A percentile compares a stretch with the other conserved stretches of the same genome.
These are phyloP conservation scores for Tetratostichococcus sp. DNA, from an alignment of 139 green algal genomes.

Conservation along the genomic window DNA sequence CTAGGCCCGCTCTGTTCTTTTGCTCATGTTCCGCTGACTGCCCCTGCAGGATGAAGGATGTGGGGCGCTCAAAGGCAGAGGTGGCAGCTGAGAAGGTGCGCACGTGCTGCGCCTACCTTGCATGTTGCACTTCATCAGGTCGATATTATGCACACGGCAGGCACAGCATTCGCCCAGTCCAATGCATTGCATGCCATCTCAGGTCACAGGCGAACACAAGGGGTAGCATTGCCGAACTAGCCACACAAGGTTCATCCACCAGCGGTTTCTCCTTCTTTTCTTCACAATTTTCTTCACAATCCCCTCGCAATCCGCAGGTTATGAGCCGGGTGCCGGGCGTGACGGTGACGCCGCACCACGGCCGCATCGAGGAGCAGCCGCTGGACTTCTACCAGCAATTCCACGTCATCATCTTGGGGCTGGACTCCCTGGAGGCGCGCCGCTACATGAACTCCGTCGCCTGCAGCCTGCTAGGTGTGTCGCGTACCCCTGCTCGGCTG, in stretches of 20 bases:
- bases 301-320: slow-evolving; percentile 32
- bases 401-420: slow-evolving; percentile 89
- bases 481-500: background rate
- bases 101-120: no score
- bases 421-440: slow-evolving; percentile 96
- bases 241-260: no score
- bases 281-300: background rate
- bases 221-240: no score
- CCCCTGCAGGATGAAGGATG: slow-evolving; percentile 75
- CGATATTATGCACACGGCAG: no score
- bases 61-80: slow-evolving; percentile 91
- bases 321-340: slow-evolving; percentile 78
- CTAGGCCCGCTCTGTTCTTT: background rate
- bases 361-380: slow-evolving; percentile 93
- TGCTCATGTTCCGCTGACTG: background rate
- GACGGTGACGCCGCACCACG: slow-evolving; percentile 79
- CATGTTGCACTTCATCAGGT: no score
- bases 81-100: slow-evolving; percentile 68
- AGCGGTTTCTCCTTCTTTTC: no score
- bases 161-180: no score
- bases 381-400: slow-evolving; percentile 90
- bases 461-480: slow-evolving; percentile 91
- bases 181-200: no score
- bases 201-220: no score
- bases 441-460: slow-evolving; percentile 95